phyloP scores from a whole-genome alignment of 2,329 filamentous ascomycete species.

The Aschersonia sp. region DNA sequence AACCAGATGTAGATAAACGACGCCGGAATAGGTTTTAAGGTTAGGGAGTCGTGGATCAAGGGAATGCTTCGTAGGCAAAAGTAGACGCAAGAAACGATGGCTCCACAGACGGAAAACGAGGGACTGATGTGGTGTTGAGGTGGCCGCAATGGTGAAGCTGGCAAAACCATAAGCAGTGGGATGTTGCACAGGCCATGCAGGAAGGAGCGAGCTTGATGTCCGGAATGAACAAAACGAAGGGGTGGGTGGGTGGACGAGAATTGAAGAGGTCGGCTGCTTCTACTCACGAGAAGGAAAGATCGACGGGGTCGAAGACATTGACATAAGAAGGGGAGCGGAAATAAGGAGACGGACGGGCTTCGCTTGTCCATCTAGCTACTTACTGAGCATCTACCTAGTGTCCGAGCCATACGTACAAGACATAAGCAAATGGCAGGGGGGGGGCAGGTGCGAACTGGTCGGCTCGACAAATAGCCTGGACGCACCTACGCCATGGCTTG shows the following conservation, averaged over 20 bases:
- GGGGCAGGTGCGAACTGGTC: background rate
- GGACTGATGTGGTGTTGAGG: background rate
- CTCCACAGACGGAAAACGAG: background rate
- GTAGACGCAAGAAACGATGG: background rate
- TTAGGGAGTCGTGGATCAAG: background rate
- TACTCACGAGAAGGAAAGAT: too few species aligned
- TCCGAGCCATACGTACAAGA: too few species aligned
- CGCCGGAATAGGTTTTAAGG: background rate
- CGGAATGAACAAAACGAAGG: too few species aligned
- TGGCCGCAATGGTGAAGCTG: background rate
- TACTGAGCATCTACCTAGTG: too few species aligned
- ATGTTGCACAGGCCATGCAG: background rate
- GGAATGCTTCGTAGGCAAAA: background rate
- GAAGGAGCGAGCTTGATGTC: background rate
- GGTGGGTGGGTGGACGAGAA: too few species aligned
- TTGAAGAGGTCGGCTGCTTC: too few species aligned
- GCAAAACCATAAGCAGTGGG: background rate
- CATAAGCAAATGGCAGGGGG: too few species aligned
- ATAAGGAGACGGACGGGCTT: too few species aligned
- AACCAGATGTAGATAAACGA: background rate
- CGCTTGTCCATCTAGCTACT: too few species aligned
- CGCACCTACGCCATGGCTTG: background rate
- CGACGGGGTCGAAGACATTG: background rate
- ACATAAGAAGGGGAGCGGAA: background rate
- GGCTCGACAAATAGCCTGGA: too few species aligned